Base-by-base conservation (phyloP, 805 yeast genomes). In the Pichia cephalocereana region DNA sequence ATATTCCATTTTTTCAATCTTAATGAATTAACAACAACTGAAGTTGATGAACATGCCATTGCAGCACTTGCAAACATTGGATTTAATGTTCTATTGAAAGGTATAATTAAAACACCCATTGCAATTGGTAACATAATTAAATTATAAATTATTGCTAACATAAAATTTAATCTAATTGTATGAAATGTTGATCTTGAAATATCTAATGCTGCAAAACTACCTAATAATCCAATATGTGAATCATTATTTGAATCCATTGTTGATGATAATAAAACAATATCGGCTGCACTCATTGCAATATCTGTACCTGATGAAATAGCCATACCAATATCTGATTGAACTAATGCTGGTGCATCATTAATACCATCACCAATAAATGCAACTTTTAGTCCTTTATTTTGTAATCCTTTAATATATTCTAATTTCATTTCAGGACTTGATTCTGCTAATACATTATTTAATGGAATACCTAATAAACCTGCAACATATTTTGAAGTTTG, bases 341-440 rank as follows among this genome's bases (percentile, higher is more conserved):
- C 95, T 47, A 93, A 73, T 0, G 98, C 98, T 0, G 99, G 97
- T 0, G 98, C 95, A 63, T 93, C 99, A 64, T 93, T 93, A 55
- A 93, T 86, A 51, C 99, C 99, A 67, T 93, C 99, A 38, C 99
- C 99, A 23, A 93, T 83, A 72, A 95, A 89, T 7, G 90, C 91
- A 40, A 93, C 83, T 17, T 71, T 68, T 11, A 67, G 57, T 2
- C 70, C 70, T 26, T 43, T 15, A 15, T 58, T 63, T 58, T 82
- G 86, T 47, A 87, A 67, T 44, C 73, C 70, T 39, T 68, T 66
- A 23, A 93, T 79, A 34, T 87, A 72, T 31, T 74, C 74, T 48
- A 86, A 81, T 65, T 93, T 93, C 46, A 83, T 84, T 15, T 74
- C 69, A 0, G 98, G 98, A 1, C 83, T 70, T 2, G 87, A 79